A percentile compares a stretch with the other conserved stretches of the same genome.
Conservation (phyloP, 495 filamentous ascomycete genomes). For the Neurospora tetrasperma region DNA sequence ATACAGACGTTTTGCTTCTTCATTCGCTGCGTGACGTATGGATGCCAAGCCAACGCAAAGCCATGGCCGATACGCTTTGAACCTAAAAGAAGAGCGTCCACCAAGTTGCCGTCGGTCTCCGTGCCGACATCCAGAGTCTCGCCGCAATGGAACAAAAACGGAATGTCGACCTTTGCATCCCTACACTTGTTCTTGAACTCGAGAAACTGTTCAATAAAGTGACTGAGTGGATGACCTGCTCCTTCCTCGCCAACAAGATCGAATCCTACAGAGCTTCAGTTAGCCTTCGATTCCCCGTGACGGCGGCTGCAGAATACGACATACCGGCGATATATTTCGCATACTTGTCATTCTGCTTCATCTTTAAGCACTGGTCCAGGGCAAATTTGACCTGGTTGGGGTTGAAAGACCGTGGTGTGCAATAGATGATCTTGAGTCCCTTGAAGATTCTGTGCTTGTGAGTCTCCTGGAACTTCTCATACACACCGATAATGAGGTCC, state of each 20-base stretch:
- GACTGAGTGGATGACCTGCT: constrained; percentile 54
- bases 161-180: constrained; percentile 64
- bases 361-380: constrained; percentile 67
- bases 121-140: constrained; percentile 73
- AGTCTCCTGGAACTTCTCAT: constrained; percentile 32
- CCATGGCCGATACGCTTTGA: constrained; percentile 85
- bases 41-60: constrained; percentile 82
- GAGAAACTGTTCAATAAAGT: constrained; percentile 67
- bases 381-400: constrained; percentile 48
- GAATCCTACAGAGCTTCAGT: constrained; percentile 43
- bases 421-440: constrained; percentile 44
- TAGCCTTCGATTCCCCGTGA: not conserved
- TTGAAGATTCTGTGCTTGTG: constrained; percentile 22
- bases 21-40: constrained; percentile 69
- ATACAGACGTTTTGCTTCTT: constrained; percentile 73
- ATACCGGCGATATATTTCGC: constrained; percentile 56
- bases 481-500: constrained; percentile 39
- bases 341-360: constrained; percentile 64
- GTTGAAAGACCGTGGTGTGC: constrained; percentile 44
- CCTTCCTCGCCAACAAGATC: constrained; percentile 87
- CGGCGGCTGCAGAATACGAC: too few relatives aligned
- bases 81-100: constrained; percentile 76
- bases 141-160: constrained; percentile 91
- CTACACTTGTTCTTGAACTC: constrained; percentile 69
- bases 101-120: constrained; percentile 72